phyloP scores from a whole-genome alignment of 2,329 filamentous ascomycete genomes.

The Colletotrichum shisoi region DNA sequence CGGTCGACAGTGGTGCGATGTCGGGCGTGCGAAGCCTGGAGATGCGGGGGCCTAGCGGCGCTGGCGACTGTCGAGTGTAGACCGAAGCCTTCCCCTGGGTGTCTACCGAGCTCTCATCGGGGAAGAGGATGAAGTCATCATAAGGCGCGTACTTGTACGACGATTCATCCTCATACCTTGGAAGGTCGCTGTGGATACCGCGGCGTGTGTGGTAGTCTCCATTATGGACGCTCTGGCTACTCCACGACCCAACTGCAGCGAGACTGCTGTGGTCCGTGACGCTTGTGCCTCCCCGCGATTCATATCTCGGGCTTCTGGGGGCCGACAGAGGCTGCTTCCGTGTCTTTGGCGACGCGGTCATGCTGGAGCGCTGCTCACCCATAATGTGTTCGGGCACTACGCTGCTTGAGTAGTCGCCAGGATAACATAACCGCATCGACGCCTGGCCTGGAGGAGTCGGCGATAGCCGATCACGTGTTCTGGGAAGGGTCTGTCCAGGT shows the following conservation, averaged over 20 bases:
- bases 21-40: slow-evolving; percentile 36
- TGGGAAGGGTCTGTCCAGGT: neutral
- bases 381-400: neutral
- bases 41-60: slow-evolving; percentile 26
- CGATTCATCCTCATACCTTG: neutral
- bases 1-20: slow-evolving; percentile 33
- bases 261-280: slow-evolving; percentile 7
- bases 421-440: neutral
- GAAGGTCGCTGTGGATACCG: neutral
- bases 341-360: neutral
- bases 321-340: neutral
- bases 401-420: neutral
- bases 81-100: neutral
- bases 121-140: slow-evolving; percentile 33
- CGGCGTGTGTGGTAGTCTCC: neutral
- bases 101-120: neutral
- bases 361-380: neutral
- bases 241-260: slow-evolving; percentile 33
- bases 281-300: slow-evolving; percentile 2
- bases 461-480: slow-evolving; percentile 5
- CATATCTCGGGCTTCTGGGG: neutral
- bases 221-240: neutral
- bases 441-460: neutral
- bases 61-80: slow-evolving; percentile 4
- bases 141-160: neutral